Percentiles rank a stretch among this genome's conserved stretches.
Conservation (phyloP, 139 green algal genomes). For the Tetradesmus lagerheimii region DNA sequence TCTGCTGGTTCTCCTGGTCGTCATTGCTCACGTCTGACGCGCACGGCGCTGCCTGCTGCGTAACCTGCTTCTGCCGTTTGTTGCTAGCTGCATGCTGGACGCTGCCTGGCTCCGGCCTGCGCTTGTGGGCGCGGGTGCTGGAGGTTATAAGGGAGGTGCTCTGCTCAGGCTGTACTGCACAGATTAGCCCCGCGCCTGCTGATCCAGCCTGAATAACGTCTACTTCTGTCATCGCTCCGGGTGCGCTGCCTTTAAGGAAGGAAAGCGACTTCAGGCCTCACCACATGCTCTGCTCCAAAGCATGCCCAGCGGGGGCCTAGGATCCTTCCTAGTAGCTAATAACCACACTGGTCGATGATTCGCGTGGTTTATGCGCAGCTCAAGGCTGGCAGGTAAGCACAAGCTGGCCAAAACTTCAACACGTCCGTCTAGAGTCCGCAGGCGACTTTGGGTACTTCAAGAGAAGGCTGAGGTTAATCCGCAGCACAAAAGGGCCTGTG, state of each 20-base stretch:
- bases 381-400: neutral
- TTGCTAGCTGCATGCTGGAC: neutral
- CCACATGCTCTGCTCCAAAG: neutral
- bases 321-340: neutral
- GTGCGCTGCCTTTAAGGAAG: neutral
- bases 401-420: neutral
- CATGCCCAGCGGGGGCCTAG: neutral
- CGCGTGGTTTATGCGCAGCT: neutral
- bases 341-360: neutral
- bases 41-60: neutral
- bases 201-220: neutral
- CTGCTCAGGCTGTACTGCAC: neutral
- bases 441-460: neutral
- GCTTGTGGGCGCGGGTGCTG: neutral
- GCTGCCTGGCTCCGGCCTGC: neutral
- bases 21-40: conserved; percentile 10
- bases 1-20: conserved; percentile 42
- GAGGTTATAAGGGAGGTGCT: neutral
- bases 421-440: neutral
- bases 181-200: neutral
- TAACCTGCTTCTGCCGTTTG: neutral
- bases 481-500: neutral
- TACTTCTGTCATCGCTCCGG: neutral
- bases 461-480: neutral
- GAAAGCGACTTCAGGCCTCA: neutral